Conservation (phyloP, 805 yeast species). For the Pichia cabralensis region DNA sequence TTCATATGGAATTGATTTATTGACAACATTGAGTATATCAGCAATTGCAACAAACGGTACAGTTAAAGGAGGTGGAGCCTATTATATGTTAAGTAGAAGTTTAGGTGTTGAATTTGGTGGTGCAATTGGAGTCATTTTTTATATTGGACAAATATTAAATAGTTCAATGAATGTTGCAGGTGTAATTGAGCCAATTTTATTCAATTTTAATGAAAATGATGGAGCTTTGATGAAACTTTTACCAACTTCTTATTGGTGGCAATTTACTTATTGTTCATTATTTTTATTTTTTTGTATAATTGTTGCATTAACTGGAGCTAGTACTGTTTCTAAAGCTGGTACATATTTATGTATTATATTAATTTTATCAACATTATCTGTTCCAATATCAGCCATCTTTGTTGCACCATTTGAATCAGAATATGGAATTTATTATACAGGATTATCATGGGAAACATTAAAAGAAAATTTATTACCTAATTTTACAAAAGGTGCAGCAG, state of each 20-base stretch:
- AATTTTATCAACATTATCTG: conserved; percentile 62
- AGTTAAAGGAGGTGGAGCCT: conserved; percentile 97
- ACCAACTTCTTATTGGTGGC: conserved; percentile 60
- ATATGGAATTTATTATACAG: conserved; percentile 48
- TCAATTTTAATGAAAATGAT: conserved; percentile 54
- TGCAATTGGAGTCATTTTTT: conserved; percentile 89
- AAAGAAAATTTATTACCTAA: conserved; percentile 61
- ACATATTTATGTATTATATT: conserved; percentile 59
- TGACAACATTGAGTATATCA: conserved; percentile 83
- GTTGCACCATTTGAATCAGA: conserved; percentile 54
- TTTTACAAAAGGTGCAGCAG: conserved; percentile 88
- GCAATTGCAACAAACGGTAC: conserved; percentile 98
- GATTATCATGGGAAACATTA: conserved; percentile 61
- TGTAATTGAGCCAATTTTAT: conserved; percentile 79
- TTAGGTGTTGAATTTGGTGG: conserved; percentile 99
- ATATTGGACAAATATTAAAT: conserved; percentile 87
- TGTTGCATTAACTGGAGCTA: conserved; percentile 73
- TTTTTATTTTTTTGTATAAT: conserved; percentile 63
- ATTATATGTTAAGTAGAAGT: conserved; percentile 91
- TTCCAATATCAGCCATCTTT: conserved; percentile 69
- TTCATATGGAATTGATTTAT: conserved; percentile 70
- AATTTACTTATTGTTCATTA: conserved; percentile 59
- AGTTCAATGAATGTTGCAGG: conserved; percentile 93
- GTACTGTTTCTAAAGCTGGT: conserved; percentile 75
- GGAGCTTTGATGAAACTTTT: conserved; percentile 50